Evolutionary conservation across 176 grass and related monocot genomes (phyloP), one percentile per base, ranked within the genome.

Genomic region (Lolium multiflorum): DNA sequence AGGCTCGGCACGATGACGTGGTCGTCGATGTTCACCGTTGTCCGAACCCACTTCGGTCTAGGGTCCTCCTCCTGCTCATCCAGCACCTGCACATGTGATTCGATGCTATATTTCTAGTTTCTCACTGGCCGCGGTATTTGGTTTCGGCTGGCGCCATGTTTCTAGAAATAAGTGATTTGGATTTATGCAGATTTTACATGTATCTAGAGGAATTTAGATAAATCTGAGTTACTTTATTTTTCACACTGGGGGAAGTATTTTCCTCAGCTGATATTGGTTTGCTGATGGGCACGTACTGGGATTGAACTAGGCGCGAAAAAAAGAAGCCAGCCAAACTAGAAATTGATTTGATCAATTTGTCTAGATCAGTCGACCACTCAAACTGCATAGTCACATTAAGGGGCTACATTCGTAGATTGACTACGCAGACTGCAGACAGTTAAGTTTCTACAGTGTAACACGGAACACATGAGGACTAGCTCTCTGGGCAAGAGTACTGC

Each of bases 1-100:
- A 98, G 85, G 38, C 81, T 35, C 6, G 95, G 91, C 48, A 98
- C 81, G 83, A 95, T 79, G 66, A 98, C 69, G 78, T 95, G 93
- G 86, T 94, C 72, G 58, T 94, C 89, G 17, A 89, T 16, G 77
- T 90, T 83, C 74, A 95, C 96, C 59, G 48, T 80, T 16, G 89
- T 89, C 17, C 85, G 93, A 6, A 79, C 88, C 96, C 96, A 95
- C 76, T 57, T 87, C 5, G 84, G 85, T 74, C 13, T 82, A 35
- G 91, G 67, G 14, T 67, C 46, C 51, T 73, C 64, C 20, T 76
- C n/a, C 59, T 11, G 21, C 80, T 90, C 88, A 12, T 89, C 79
- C 44, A 88, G 9, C 26, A 91, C 74, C 96, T 98, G 85, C 20
- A 13, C 3, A 1, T 22, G 44, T n/a, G 73, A 17, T 52, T 14